Conservation (phyloP, 2,329 filamentous ascomycete genomes). For the Exophiala oligosperma region DNA sequence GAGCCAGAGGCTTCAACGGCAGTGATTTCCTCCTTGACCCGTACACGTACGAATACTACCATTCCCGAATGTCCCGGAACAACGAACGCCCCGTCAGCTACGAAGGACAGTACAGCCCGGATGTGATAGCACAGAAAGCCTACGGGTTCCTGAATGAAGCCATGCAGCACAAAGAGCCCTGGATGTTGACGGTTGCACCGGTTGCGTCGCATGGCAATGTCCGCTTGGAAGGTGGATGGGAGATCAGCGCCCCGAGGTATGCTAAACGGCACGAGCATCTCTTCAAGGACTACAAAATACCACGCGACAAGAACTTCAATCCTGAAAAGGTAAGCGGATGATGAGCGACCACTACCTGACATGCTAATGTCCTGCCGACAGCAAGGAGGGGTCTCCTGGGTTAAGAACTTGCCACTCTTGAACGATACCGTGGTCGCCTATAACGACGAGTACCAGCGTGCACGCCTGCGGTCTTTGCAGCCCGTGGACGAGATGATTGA, state of each 20-base stretch:
- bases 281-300: conserved; percentile 61
- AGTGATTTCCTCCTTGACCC: conserved; percentile 48
- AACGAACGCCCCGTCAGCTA: conserved; percentile 55
- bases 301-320: conserved; percentile 66
- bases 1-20: conserved; percentile 39
- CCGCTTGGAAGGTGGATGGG: conserved; percentile 28
- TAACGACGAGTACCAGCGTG: conserved; percentile 55
- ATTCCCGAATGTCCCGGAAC: conserved; percentile 64
- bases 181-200: conserved; percentile 67
- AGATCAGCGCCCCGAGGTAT: conserved; percentile 56
- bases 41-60: conserved; percentile 66
- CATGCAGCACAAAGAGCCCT: conserved; percentile 54
- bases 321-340: conserved; percentile 50
- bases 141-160: conserved; percentile 63
- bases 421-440: conserved; percentile 51
- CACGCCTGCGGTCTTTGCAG: conserved; percentile 52
- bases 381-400: conserved; percentile 45
- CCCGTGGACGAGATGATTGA: conserved; percentile 57
- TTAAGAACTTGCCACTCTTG: conserved; percentile 44
- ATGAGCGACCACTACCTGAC: too few relatives aligned
- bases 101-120: conserved; percentile 56
- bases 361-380: too few relatives aligned
- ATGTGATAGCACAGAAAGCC: conserved; percentile 61
- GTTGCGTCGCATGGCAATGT: conserved; percentile 66
- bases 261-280: conserved; percentile 62